These are phyloP conservation scores for Ustilaginoidea virens DNA, from an alignment of 2,329 filamentous ascomycete genomes.

Conservation along the genomic window DNA sequence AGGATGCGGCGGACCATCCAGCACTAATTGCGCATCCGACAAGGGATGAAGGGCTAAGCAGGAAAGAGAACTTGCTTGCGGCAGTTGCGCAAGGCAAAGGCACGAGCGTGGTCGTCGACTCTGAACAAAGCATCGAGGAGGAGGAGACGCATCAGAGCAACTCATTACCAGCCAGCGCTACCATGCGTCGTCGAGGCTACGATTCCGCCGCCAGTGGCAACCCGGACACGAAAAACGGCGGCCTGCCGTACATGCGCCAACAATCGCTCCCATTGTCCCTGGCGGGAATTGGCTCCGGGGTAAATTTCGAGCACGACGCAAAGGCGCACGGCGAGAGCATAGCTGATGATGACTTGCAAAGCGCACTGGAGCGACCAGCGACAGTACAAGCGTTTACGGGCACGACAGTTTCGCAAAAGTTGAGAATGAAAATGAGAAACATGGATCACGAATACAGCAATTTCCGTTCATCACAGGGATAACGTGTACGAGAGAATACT, in stretches of 20 bases:
- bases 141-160: too few species aligned
- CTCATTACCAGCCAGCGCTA: neutral
- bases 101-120: too few species aligned
- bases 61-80: too few species aligned
- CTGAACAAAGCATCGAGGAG: too few species aligned
- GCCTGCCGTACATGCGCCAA: neutral
- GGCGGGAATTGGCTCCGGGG: conserved; percentile 12
- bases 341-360: conserved; percentile 7
- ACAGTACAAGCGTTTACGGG: conserved; percentile 6
- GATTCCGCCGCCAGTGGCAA: too few species aligned
- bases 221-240: too few species aligned
- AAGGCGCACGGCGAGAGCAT: conserved; percentile 6
- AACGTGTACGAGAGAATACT: neutral
- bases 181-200: neutral
- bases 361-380: conserved; percentile 6
- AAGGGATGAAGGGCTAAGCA: too few species aligned
- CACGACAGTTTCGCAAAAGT: conserved; percentile 8
- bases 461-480: neutral
- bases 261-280: conserved; percentile 8
- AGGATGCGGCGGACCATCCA: too few species aligned
- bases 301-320: conserved; percentile 8
- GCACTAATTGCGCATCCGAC: too few species aligned
- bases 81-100: too few species aligned
- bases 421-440: conserved; percentile 2
- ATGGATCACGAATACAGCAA: conserved; percentile 2